A percentile compares a stretch with the other conserved stretches of the same genome.
Conservation (phyloP, 192 early-diverging fungal species). For the Coemansia sp. region DNA sequence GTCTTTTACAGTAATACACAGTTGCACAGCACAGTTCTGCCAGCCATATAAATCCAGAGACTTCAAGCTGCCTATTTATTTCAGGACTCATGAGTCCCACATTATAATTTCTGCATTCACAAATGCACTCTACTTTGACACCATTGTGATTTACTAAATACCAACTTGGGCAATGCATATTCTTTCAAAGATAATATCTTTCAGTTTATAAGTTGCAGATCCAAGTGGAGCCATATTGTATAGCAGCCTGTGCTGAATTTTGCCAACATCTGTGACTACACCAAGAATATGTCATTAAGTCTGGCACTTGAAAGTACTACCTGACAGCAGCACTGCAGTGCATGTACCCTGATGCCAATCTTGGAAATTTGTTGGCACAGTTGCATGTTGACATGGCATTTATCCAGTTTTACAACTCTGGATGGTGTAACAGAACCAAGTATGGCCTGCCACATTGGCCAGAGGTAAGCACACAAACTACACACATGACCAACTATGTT, state of each 20-base stretch:
- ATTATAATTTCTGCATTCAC: not conserved
- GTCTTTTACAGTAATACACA: too few species aligned
- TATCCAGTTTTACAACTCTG: conserved; percentile 81
- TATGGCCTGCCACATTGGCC: conserved; percentile 48
- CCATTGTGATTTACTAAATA: not conserved
- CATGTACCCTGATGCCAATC: conserved; percentile 67
- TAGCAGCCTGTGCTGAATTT: conserved; percentile 71
- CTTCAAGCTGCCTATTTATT: too few species aligned
- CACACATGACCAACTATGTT: not conserved
- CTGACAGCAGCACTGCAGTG: conserved; percentile 75
- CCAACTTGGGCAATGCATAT: not conserved
- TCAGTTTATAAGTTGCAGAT: not conserved
- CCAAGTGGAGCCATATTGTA: not conserved
- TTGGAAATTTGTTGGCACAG: conserved; percentile 57
- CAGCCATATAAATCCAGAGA: too few species aligned
- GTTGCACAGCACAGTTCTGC: too few species aligned
- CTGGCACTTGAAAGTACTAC: conserved; percentile 55
- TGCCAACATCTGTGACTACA: conserved; percentile 64
- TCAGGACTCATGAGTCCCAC: too few species aligned
- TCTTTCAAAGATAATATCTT: conserved; percentile 10
- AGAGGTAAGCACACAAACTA: conserved; percentile 40
- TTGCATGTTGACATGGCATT: conserved; percentile 68
- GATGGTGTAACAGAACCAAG: conserved; percentile 59
- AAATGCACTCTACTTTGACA: not conserved
- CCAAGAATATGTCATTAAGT: conserved; percentile 45